Percentiles rank a stretch among this genome's conserved stretches.
These are phyloP conservation scores for Primulina eburnea DNA, from an alignment of 257 asterid genomes.

Conservation along the genomic window DNA sequence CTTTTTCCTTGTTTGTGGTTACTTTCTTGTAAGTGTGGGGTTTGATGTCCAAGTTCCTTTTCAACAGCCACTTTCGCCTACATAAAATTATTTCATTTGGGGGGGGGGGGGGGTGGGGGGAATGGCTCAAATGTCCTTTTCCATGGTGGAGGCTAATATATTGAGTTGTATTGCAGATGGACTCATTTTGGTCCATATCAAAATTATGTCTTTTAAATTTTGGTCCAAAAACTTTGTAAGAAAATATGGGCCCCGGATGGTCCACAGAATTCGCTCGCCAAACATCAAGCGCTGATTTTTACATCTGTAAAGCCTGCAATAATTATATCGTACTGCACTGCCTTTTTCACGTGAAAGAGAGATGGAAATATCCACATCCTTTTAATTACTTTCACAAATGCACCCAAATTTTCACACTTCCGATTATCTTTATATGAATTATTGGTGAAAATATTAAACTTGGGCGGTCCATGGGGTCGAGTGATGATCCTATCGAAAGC, in stretches of 20 bases:
- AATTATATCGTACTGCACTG: constrained; percentile 25
- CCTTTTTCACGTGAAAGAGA: constrained; percentile 25
- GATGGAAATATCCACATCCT: background rate
- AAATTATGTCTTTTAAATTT: too few species aligned
- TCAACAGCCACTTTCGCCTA: constrained; percentile 27
- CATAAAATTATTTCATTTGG: constrained; percentile 27
- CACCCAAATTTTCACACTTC: background rate
- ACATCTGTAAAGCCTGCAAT: constrained; percentile 22
- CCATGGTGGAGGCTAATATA: background rate
- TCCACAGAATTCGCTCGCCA: constrained; percentile 13
- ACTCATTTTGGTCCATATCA: too few species aligned
- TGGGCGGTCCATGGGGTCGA: too few species aligned
- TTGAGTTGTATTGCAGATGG: background rate
- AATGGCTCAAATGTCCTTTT: background rate
- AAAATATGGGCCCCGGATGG: background rate
- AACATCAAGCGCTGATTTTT: background rate
- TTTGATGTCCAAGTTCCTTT: constrained; percentile 22
- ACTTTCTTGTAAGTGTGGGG: constrained; percentile 18
- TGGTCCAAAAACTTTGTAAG: too few species aligned
- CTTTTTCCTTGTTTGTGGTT: background rate
- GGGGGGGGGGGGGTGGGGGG: too few species aligned
- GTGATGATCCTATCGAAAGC: too few species aligned
- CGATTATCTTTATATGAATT: too few species aligned
- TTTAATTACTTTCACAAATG: background rate
- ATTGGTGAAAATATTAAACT: too few species aligned